phyloP scores from a whole-genome alignment of 1,284 basidiomycete species.

The Trichosporon sp. region DNA sequence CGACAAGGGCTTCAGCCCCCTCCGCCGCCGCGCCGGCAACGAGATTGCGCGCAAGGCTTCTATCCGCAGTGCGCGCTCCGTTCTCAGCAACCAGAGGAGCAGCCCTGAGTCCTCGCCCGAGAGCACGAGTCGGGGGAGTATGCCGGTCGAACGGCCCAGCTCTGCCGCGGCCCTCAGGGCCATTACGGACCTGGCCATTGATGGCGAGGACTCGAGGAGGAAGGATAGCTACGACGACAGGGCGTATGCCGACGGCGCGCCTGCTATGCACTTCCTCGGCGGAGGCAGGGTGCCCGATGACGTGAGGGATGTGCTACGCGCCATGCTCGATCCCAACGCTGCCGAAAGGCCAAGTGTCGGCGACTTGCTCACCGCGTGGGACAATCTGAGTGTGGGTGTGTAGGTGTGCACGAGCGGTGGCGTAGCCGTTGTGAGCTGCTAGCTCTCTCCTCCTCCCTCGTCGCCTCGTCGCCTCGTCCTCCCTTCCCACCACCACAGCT shows the following conservation, averaged over 20 bases:
- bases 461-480: no score
- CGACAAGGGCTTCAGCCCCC: neutral
- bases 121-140: neutral
- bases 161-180: neutral
- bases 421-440: neutral
- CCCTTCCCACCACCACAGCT: no score
- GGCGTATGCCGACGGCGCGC: slow-evolving; percentile 45
- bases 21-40: neutral
- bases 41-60: slow-evolving; percentile 12
- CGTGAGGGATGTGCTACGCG: slow-evolving; percentile 40
- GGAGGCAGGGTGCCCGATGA: slow-evolving; percentile 35
- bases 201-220: neutral
- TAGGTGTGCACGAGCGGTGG: neutral
- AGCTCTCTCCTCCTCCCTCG: no score
- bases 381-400: slow-evolving; percentile 34
- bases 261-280: slow-evolving; percentile 35
- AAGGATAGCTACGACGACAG: slow-evolving; percentile 5
- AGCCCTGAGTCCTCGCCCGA: slow-evolving; percentile 17
- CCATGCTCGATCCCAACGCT: slow-evolving; percentile 46
- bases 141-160: neutral
- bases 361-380: slow-evolving; percentile 45
- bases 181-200: slow-evolving; percentile 1
- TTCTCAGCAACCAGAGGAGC: neutral
- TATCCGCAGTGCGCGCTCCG: slow-evolving; percentile 16
- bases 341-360: slow-evolving; percentile 40